Evolutionary conservation across 2,329 filamentous ascomycete species (phyloP), one percentile per base, ranked within the genome.

Genomic region (Xylariaceae sp.): DNA sequence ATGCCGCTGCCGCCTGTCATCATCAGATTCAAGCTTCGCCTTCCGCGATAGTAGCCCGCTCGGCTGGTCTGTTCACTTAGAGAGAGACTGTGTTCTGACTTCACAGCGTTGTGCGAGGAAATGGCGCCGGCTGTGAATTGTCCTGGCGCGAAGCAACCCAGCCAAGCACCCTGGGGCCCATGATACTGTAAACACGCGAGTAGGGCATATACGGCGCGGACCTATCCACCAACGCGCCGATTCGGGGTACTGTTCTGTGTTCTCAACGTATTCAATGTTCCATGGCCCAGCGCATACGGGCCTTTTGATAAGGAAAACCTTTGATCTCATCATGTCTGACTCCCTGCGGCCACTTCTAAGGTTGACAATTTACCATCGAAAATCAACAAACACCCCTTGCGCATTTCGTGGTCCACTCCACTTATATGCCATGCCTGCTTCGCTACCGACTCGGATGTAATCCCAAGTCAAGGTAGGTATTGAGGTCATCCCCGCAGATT

Each of bases 401-500:
- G 62, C 64, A 52, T 60, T 59, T 56, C 54, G 43, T 58, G 58
- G 55, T 59, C 63, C 60, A 63, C 65, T 61, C 60, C 60, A 59
- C 61, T 66, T 55, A 60, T 61, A 63, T 62, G 57, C 58, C 61
- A 64, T 62, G 57, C 59, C 61, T 67, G 62, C 64, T 61, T 65
- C 58, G 62, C 63, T 67, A 64, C 65, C 61, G 63, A 67, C 66
- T 65, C 64, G 64, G 65, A 66, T 66, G 62, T 59, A 62, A 65
- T 65, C 64, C 63, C 58, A 55, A 62, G 59, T 55, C 61, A 51
- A 56, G 44, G 56, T 51, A 56, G 44, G 57, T 53, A 51, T 63
- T 56, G 55, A 67, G 51, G 59, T 56, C 63, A 61, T 66, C 64
- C 65, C 64, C 63, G 64, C 65, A 66, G 60, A 62, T 57, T 59